phyloP scores from a whole-genome alignment of 371 early-diverging fungal species.

The Rhizopus stolonifer region DNA sequence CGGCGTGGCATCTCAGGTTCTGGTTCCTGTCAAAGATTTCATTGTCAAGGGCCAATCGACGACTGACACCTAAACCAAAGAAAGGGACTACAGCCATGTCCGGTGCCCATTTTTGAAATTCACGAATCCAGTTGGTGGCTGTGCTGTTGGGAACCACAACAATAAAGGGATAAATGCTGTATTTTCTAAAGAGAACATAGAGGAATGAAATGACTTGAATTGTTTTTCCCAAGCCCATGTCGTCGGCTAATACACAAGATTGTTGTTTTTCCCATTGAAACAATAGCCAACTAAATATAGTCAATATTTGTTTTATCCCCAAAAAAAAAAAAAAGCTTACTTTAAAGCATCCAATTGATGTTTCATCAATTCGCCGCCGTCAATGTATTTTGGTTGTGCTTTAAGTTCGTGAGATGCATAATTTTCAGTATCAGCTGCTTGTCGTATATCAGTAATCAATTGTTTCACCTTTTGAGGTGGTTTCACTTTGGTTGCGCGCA shows the following conservation, averaged over 20 bases:
- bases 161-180: constrained; percentile 71
- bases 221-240: constrained; percentile 94
- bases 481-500: constrained; percentile 29
- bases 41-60: constrained; percentile 57
- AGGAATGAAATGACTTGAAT: constrained; percentile 85
- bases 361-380: constrained; percentile 66
- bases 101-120: constrained; percentile 81
- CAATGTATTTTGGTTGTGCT: constrained; percentile 65
- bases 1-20: constrained; percentile 70
- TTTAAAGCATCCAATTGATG: constrained; percentile 90
- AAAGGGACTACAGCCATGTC: constrained; percentile 59
- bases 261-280: constrained; percentile 65
- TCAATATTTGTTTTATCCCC: no score
- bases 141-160: constrained; percentile 86
- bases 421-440: constrained; percentile 25
- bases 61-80: constrained; percentile 46
- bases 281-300: constrained; percentile 63
- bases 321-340: constrained; percentile 53
- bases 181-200: constrained; percentile 47
- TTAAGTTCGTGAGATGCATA: constrained; percentile 48
- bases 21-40: constrained; percentile 59
- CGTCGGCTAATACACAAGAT: constrained; percentile 88
- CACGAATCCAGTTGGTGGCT: constrained; percentile 80
- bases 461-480: constrained; percentile 39
- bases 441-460: constrained; percentile 34